A percentile compares a stretch with the other conserved stretches of the same genome.
Evolutionary conservation across 202 grass and related monocot species (phyloP).

Genomic region (Tripidium arundinaceum): DNA sequence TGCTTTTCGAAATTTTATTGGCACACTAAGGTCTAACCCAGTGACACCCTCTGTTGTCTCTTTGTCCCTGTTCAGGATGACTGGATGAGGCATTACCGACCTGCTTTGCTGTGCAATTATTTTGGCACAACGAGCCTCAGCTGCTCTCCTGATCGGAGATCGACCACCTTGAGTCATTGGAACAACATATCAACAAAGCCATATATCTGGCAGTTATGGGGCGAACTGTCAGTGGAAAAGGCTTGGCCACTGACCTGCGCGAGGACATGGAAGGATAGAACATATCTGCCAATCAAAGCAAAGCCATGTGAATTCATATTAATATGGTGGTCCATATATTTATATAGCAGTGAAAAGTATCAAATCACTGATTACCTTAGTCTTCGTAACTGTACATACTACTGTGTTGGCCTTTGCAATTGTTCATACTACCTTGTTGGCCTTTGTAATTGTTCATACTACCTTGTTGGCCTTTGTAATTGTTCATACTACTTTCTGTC

Average conservation of each 20-base stretch:
- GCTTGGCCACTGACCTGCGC: neutral
- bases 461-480: neutral
- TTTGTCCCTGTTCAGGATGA: slow-evolving; percentile 11
- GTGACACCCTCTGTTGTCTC: neutral
- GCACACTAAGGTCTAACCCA: neutral
- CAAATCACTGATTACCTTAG: neutral
- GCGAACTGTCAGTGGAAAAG: neutral
- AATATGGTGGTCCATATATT: neutral
- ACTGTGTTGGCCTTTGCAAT: neutral
- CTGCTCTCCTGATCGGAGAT: neutral
- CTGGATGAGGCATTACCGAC: slow-evolving; percentile 5
- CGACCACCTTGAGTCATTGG: neutral
- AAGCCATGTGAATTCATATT: neutral
- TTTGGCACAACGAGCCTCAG: neutral
- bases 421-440: neutral
- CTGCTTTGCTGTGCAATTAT: neutral
- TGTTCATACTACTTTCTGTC: neutral
- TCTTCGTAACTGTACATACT: neutral
- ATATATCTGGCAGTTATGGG: neutral
- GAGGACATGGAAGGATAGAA: neutral
- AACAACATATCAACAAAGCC: neutral
- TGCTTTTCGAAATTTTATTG: neutral
- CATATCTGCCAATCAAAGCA: neutral
- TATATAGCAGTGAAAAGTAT: neutral
- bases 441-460: neutral